Base-by-base conservation (phyloP, 805 yeast species). In the Spathaspora boniae region DNA sequence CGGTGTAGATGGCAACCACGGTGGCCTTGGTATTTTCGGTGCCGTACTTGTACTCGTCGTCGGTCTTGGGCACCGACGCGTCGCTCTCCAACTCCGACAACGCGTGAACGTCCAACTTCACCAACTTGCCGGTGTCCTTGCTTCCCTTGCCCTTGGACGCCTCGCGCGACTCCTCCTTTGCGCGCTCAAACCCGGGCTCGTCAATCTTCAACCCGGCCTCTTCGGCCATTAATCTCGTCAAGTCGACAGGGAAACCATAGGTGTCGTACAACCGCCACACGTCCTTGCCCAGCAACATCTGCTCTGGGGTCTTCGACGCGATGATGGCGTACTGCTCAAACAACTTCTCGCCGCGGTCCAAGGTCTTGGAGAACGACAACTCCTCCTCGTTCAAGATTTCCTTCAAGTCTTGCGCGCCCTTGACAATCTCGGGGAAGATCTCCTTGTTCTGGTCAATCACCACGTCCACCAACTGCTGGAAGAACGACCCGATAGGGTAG, bases 251-350 rank as follows among this genome's bases (percentile, higher is more conserved):
- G 84, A 93, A 93, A 40, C 99, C 99, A 56, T 91, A 93, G 9
- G 99, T 93, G 54, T 93, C 99, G 54, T 93, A 93, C 51, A 93
- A 72, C 67, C 99, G 80, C 99, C 99, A 93, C 26, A 93, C 98
- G 59, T 91, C 97, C 53, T 77, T 82, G 60, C 99, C 99, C 32
- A 85, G 77, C 44, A 93, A 74, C 26, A 83, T 76, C 61, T 82
- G 88, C 44, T 75, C 77, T 30, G 84, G 82, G 19, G 83, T 74
- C 52, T 81, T 78, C 34, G 82, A 68, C 37, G 98, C 95, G 50
- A 78, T 78, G 34, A 77, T 75, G 29, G 97, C 96, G 54, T 91
- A 93, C 58, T 85, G 86, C 66, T 91, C 96, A 52, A 93, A 93
- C 56, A 93, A 73, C 62, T 86, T 87, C 70, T 93, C 98, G 63